These are phyloP conservation scores for Barbatosphaeria neglecta DNA, from an alignment of 495 filamentous ascomycete species.

Conservation along the genomic window DNA sequence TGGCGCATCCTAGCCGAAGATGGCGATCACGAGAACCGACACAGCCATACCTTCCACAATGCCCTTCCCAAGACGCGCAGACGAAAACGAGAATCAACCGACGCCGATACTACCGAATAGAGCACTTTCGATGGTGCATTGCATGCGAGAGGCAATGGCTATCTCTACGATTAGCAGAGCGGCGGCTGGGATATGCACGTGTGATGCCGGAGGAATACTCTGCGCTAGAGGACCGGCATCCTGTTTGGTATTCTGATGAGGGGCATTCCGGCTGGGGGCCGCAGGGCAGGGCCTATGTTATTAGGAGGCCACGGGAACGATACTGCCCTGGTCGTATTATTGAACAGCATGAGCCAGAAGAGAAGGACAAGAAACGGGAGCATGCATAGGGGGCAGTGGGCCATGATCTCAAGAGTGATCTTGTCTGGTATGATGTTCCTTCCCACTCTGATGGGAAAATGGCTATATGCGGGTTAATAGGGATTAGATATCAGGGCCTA, in stretches of 20 bases:
- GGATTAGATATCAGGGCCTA: neutral
- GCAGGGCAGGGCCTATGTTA: neutral
- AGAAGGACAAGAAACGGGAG: neutral
- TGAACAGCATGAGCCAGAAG: neutral
- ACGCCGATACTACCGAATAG: no score
- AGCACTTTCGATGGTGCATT: neutral
- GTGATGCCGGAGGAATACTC: neutral
- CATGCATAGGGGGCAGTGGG: neutral
- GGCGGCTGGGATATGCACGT: neutral
- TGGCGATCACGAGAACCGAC: no score
- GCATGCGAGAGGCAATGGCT: neutral
- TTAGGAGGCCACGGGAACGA: neutral
- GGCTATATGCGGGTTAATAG: neutral
- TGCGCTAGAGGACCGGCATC: neutral
- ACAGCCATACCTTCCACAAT: no score
- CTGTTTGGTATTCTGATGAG: neutral
- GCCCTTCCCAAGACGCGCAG: no score
- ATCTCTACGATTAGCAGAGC: neutral
- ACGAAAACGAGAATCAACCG: no score
- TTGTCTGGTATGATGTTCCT: neutral
- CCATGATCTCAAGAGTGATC: neutral
- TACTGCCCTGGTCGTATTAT: neutral
- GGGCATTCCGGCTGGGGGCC: neutral
- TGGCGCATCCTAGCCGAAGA: no score
- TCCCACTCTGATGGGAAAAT: neutral